Percentiles rank a stretch among this genome's conserved stretches.
phyloP scores from a whole-genome alignment of 2,329 filamentous ascomycete genomes.

The Penicillium palitans region DNA sequence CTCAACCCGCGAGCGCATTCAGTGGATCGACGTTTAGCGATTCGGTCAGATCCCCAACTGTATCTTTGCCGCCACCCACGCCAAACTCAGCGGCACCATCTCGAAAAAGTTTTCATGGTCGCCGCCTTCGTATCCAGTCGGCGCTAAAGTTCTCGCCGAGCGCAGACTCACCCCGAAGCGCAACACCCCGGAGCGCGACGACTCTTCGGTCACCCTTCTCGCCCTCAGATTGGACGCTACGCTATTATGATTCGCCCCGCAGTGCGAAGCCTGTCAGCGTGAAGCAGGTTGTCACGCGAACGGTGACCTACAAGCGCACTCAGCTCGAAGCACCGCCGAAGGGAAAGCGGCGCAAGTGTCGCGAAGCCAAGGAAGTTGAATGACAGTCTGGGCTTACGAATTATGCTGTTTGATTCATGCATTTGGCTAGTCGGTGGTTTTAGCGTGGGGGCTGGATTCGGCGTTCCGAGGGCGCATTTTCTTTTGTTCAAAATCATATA shows the following conservation, averaged over 20 bases:
- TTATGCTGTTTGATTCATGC: neutral
- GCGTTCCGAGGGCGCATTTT: neutral
- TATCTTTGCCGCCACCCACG: neutral
- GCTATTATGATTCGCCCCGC: constrained; percentile 61
- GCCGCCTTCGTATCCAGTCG: constrained; percentile 74
- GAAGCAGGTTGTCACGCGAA: constrained; percentile 88
- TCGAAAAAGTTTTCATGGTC: constrained; percentile 33
- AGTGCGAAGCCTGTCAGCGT: constrained; percentile 68
- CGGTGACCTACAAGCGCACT: constrained; percentile 79
- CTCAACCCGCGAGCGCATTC: constrained; percentile 42
- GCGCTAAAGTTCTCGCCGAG: constrained; percentile 63
- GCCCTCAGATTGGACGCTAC: constrained; percentile 74
- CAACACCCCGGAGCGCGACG: constrained; percentile 45
- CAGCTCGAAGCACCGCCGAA: constrained; percentile 83
- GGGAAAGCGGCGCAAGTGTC: constrained; percentile 79
- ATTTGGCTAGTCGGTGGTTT: neutral
- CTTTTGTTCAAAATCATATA: constrained; percentile 5
- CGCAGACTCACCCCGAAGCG: constrained; percentile 63
- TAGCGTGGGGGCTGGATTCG: constrained; percentile 5
- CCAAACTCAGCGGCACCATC: constrained; percentile 58
- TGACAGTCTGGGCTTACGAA: neutral
- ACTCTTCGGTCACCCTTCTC: constrained; percentile 73
- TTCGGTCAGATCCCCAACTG: constrained; percentile 47
- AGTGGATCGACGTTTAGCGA: constrained; percentile 50
- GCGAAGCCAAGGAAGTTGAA: neutral